A percentile compares a stretch with the other conserved stretches of the same genome.
phyloP scores from a whole-genome alignment of 176 grass and related monocot genomes.

The Hsuehochloa calcarea region DNA sequence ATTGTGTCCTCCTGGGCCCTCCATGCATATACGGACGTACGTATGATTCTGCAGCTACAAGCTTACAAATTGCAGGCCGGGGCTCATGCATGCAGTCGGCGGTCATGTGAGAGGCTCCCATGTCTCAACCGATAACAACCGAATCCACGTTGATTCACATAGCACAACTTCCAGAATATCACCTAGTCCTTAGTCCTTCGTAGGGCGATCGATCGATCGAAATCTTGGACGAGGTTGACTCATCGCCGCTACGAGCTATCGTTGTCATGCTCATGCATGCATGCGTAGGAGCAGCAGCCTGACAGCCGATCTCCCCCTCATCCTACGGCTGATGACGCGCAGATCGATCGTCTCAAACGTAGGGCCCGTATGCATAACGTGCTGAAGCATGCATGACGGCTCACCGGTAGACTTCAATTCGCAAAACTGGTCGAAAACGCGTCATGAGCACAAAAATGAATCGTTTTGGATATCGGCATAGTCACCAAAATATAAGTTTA shows the following conservation, averaged over 20 bases:
- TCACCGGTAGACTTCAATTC: slow-evolving; percentile 13
- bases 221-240: background rate
- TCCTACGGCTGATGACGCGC: background rate
- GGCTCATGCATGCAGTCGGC: background rate
- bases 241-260: background rate
- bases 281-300: background rate
- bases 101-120: background rate
- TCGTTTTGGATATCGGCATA: too few relatives aligned
- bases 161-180: background rate
- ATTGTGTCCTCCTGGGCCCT: background rate
- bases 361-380: background rate
- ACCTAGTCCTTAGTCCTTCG: background rate
- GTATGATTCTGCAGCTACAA: background rate
- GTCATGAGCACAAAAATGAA: too few relatives aligned
- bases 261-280: background rate
- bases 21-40: background rate
- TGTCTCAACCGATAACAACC: background rate
- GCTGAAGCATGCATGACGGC: slow-evolving; percentile 14
- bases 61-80: background rate
- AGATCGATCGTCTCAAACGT: background rate
- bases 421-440: too few relatives aligned
- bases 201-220: background rate
- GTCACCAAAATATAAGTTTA: too few relatives aligned
- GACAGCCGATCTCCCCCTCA: background rate
- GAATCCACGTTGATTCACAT: background rate